A percentile compares a stretch with the other conserved stretches of the same genome.
phyloP scores from a whole-genome alignment of 768 basidiomycete genomes.

The Termitomyces sp. region DNA sequence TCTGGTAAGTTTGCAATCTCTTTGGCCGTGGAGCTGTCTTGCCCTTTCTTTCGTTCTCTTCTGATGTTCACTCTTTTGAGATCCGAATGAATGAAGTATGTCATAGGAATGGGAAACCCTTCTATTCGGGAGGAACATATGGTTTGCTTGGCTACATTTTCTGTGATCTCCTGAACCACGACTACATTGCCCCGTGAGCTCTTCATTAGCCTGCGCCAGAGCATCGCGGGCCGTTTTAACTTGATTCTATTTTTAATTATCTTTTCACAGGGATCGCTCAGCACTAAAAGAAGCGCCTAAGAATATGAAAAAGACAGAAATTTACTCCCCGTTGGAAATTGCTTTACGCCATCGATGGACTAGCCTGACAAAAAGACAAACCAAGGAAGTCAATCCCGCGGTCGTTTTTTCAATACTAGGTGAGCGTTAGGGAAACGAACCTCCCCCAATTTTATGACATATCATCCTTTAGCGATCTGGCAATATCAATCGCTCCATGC shows the following conservation, averaged over 20 bases:
- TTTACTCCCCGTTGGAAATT: conserved; percentile 61
- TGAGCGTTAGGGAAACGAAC: conserved; percentile 25
- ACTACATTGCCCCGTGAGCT: conserved; percentile 82
- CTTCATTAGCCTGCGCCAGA: conserved; percentile 7
- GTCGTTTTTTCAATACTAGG: conserved; percentile 73
- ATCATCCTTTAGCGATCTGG: conserved; percentile 63
- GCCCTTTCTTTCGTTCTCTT: conserved; percentile 11
- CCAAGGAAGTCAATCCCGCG: conserved; percentile 81
- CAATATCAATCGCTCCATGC: conserved; percentile 67
- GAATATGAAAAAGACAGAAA: conserved; percentile 55
- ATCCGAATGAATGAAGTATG: conserved; percentile 78
- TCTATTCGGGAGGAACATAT: conserved; percentile 92
- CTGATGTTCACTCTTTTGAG: conserved; percentile 38
- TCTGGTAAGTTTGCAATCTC: conserved; percentile 53
- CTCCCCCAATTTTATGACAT: neutral
- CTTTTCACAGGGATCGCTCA: conserved; percentile 55
- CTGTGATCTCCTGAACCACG: conserved; percentile 85
- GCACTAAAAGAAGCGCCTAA: conserved; percentile 58
- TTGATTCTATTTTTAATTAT: conserved; percentile 11
- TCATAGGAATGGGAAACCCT: conserved; percentile 67
- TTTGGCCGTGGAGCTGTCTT: conserved; percentile 1
- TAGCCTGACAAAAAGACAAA: conserved; percentile 67
- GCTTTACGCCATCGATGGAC: conserved; percentile 73
- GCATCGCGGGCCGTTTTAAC: conserved; percentile 12
- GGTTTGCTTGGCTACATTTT: conserved; percentile 93